Evolutionary conservation across 176 grass and related monocot genomes (phyloP), one percentile per base, ranked within the genome.

Genomic region (Eleusine indica): DNA sequence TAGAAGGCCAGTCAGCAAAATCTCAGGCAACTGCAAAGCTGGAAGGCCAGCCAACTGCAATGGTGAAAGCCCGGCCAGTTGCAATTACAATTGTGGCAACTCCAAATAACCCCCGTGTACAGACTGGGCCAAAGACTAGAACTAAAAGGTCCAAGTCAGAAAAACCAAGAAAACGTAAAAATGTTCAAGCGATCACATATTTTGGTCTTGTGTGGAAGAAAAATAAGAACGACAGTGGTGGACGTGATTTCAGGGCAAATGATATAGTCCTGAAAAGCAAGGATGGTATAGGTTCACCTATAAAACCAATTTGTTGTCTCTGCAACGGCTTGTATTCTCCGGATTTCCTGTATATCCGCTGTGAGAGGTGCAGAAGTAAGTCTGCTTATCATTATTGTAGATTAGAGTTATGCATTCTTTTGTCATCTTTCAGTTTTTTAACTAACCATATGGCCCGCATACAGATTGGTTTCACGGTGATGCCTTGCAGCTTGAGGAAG

Each of bases 391-490:
- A 66, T 70, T 85, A 53, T 62, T 85, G 41, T 70, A 73, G 49
- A 74, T 77, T 77, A 66, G 51, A 87, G 14, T 48, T 68, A 42
- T 64, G 66, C 77, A 64, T 64, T 64, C 9, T 70, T 35, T 75
- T 67, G 56, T 78, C 52, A 79, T 76, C 66, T 72, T 81, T 70
- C 53, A 56, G 44, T 30, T 53, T 62, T 37, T 41, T 80, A 83
- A 70, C 67, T 46, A 61, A 17, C 79, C 77, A 48, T 81, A 63
- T 89, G 29, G 39, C 74, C 70, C 73, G 61, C 19, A 43, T 81
- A 78, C 91, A 99, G 96, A 86, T 86, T 99, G 96, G 96, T 96
- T 91, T 82, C 96, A 99, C 94, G 93, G 83, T 51, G 96, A 96
- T 81, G 91, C 96, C 56, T 84, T 99, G 85, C 74, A 96, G 42